Conservation (phyloP, 495 filamentous ascomycete genomes). For the Glarea lozoyensis region DNA sequence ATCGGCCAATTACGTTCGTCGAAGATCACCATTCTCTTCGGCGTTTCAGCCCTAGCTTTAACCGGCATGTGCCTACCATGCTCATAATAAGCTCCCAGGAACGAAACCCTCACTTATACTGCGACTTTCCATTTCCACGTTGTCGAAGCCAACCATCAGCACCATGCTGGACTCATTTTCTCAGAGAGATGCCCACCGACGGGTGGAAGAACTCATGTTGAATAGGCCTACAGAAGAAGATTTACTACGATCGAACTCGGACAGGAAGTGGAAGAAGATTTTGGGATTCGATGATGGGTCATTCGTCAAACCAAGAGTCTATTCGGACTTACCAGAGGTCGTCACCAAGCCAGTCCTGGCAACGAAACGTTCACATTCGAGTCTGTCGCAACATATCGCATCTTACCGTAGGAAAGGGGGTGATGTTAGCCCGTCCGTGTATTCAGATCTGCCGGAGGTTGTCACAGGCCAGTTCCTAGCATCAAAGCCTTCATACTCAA, state of each 20-base stretch:
- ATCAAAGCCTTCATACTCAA: conserved; percentile 5
- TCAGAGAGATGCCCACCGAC: neutral
- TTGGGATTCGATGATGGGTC: conserved; percentile 17
- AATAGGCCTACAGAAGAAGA: neutral
- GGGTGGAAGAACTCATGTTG: neutral
- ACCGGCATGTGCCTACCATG: neutral
- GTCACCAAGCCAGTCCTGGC: neutral
- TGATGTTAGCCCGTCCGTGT: conserved; percentile 5
- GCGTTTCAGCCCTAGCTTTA: conserved; percentile 2
- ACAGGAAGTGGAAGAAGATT: conserved; percentile 17
- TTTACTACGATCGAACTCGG: conserved; percentile 7
- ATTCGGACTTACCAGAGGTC: conserved; percentile 5
- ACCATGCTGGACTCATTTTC: neutral
- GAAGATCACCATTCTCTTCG: too few relatives aligned
- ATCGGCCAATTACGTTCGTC: too few relatives aligned
- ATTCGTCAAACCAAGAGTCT: neutral
- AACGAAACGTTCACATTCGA: conserved; percentile 4
- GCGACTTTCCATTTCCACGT: too few relatives aligned
- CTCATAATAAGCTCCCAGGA: neutral
- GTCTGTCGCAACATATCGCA: conserved; percentile 12
- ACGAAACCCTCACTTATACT: too few relatives aligned
- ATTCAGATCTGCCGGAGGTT: conserved; percentile 4
- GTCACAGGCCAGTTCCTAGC: neutral
- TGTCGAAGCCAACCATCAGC: neutral
- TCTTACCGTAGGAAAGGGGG: conserved; percentile 8